Conservation (phyloP, 805 yeast species). For the Cyberlindnera euphorbiiphila region DNA sequence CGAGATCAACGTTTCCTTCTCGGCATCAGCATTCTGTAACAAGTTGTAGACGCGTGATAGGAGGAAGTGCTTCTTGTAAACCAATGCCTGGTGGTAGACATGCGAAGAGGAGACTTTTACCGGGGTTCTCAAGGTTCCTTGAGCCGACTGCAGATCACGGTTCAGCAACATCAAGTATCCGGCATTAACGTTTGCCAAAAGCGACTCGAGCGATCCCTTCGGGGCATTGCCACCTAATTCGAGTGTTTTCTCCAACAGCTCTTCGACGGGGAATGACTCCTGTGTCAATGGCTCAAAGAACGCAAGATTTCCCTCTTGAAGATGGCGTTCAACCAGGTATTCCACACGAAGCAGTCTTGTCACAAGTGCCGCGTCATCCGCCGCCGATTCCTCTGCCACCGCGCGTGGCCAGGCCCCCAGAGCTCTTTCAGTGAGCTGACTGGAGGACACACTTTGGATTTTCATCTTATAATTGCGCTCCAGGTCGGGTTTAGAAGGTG, state of each 20-base stretch:
- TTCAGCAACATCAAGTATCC: conserved; percentile 4
- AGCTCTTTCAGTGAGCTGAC: too few relatives aligned
- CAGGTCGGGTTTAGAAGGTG: too few relatives aligned
- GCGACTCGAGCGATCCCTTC: background rate
- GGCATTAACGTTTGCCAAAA: conserved; percentile 3
- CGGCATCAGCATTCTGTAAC: conserved; percentile 1
- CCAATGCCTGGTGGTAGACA: conserved; percentile 8
- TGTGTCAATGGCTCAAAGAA: too few relatives aligned
- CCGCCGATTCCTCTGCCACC: too few relatives aligned
- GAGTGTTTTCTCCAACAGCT: background rate
- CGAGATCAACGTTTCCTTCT: conserved; percentile 6
- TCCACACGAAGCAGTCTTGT: too few relatives aligned
- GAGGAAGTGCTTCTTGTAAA: conserved; percentile 15
- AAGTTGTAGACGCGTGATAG: conserved; percentile 6
- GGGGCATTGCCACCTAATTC: background rate
- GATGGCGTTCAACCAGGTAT: too few relatives aligned
- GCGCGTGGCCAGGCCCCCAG: too few relatives aligned
- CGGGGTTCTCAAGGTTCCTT: background rate
- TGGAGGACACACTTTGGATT: too few relatives aligned
- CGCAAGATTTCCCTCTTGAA: too few relatives aligned
- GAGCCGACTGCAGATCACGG: conserved; percentile 2
- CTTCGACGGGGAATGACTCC: too few relatives aligned
- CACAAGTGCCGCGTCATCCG: too few relatives aligned
- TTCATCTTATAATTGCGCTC: too few relatives aligned
- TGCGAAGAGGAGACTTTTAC: background rate